Percentiles rank a stretch among this genome's conserved stretches.
phyloP scores from a whole-genome alignment of 176 grass and related monocot species.

The Calamus simplicifolius region DNA sequence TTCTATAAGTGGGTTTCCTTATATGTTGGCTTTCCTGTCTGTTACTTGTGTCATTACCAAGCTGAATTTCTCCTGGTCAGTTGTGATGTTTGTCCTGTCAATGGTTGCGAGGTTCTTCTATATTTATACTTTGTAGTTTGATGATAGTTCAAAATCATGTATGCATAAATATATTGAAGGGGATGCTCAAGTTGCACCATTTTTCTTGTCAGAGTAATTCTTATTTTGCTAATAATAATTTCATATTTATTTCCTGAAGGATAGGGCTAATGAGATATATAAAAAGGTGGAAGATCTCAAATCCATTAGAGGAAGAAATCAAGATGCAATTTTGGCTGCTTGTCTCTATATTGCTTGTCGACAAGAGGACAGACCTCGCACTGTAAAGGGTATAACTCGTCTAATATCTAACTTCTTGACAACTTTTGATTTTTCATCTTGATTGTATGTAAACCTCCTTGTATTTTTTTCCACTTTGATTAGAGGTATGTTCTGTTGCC shows the following conservation, averaged over 20 bases:
- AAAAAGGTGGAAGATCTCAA: constrained; percentile 93
- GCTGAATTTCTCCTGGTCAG: too few species aligned
- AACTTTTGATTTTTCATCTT: background rate
- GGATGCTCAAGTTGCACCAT: too few species aligned
- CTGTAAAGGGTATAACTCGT: constrained; percentile 59
- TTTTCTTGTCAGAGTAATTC: background rate
- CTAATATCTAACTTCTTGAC: background rate
- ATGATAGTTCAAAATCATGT: too few species aligned
- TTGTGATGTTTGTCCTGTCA: too few species aligned
- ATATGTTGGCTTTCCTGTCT: too few species aligned
- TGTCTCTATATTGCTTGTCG: constrained; percentile 88
- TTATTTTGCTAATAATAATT: background rate
- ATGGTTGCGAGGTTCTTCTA: too few species aligned
- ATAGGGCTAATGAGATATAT: constrained; percentile 88
- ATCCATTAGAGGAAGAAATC: constrained; percentile 74
- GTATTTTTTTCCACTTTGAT: background rate
- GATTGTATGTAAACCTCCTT: background rate
- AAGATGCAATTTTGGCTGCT: constrained; percentile 87
- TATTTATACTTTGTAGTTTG: too few species aligned
- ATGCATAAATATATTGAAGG: too few species aligned
- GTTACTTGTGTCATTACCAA: too few species aligned
- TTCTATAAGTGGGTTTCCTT: too few species aligned
- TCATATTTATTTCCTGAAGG: constrained; percentile 26
- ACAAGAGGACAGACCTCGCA: constrained; percentile 76
- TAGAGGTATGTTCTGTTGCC: constrained; percentile 87